Base-by-base conservation (phyloP, 2,329 filamentous ascomycete species). In the Elsinoe batatas region DNA sequence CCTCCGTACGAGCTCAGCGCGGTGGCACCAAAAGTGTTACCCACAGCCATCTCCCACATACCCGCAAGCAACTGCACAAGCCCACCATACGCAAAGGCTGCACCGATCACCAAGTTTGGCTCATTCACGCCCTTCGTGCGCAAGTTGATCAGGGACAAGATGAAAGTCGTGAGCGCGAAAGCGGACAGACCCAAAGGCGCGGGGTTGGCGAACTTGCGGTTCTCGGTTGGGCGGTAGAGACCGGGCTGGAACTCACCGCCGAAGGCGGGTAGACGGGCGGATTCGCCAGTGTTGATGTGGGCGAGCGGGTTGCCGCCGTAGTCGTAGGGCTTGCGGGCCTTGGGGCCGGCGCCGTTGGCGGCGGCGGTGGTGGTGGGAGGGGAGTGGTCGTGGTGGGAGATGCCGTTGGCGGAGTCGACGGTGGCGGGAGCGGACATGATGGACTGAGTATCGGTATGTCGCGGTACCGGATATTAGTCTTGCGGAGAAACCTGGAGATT, bases 121-220 rank as follows among this genome's bases (percentile, higher is more conserved):
- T 68, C 64, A 8, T 59, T 61, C 59, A 76, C 69, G 57, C 67
- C 66, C 8, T 63, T 65, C 3, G 74, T 75, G 33, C 71, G 69
- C 60, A 77, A 61, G 61, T 77, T 77, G 68, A 77, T 75, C 49
- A 72, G 63, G 4, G 73, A 75, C 54, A 85, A 73, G 12, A 81
- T 74, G 64, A 85, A 83, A 8, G 81, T 84, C 8, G 82, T 84
- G 60, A 82, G 65, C n/a, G 81, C 80, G 68, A 85, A 85, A 69
- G 79, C 80, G 51, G 79, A 76, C 46, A 83, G 74, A 56, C 80
- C 80, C 18, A 83, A 72, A 8, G 80, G 80, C 57, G 79, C 79
- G 46, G 80, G 80, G 66, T 83, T 82, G 65, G 74, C 80, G 63
- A 80, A 73, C 59, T 76, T 78, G 67, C 70, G 70, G 50, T 61